Conservation (phyloP, 148 eudicot species). For the Heliamphora exappendiculata region DNA sequence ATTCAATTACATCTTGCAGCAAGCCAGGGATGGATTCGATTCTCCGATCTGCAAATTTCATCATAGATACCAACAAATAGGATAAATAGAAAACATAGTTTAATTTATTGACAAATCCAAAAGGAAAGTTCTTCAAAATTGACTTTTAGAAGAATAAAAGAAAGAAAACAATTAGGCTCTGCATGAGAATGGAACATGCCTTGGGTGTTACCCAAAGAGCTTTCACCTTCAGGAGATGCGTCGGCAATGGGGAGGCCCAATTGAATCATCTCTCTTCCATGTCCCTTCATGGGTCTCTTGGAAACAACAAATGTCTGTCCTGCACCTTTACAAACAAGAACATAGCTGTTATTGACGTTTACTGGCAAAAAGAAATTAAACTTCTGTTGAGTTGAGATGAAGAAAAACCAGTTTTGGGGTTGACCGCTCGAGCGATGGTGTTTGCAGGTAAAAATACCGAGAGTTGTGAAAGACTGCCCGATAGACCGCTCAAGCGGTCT, state of each 20-base stretch:
- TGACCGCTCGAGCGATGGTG: too few relatives aligned
- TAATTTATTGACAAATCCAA: conserved; percentile 1
- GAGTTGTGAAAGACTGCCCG: too few relatives aligned
- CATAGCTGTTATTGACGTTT: neutral
- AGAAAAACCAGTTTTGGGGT: too few relatives aligned
- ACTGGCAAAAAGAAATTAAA: conserved; percentile 2
- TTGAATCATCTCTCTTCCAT: conserved; percentile 63
- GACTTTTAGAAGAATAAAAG: neutral
- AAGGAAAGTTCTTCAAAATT: neutral
- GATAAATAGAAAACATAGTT: neutral
- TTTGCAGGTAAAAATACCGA: too few relatives aligned
- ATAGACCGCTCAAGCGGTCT: too few relatives aligned
- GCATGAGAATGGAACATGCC: conserved; percentile 19
- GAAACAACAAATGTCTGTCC: conserved; percentile 43
- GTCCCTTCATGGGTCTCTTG: conserved; percentile 56
- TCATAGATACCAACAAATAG: conserved; percentile 14
- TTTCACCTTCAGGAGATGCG: conserved; percentile 34
- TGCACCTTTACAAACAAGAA: conserved; percentile 23
- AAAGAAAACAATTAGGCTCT: too few relatives aligned
- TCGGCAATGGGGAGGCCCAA: conserved; percentile 46
- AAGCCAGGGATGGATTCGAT: conserved; percentile 48
- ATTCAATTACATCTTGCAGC: conserved; percentile 43
- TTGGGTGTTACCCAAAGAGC: conserved; percentile 21
- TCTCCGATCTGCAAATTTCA: conserved; percentile 35
- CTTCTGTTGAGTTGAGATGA: too few relatives aligned